phyloP scores from a whole-genome alignment of 225 moss, liverwort and hornwort genomes.

The Thuidium tamariscinum region DNA sequence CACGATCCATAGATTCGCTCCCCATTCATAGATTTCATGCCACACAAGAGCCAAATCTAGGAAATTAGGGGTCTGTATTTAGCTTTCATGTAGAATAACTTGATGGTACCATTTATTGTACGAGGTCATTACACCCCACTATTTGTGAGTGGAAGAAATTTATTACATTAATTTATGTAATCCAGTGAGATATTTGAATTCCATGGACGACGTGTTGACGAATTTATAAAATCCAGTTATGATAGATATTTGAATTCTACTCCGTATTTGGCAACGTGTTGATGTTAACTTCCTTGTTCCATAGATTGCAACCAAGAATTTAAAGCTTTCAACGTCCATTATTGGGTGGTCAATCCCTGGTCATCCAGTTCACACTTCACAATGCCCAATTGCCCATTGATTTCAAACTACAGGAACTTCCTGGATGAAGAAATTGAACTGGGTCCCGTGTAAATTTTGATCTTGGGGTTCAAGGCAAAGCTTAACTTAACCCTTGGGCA shows the following conservation, averaged over 20 bases:
- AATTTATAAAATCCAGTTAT: background rate
- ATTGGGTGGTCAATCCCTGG: background rate
- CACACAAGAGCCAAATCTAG: background rate
- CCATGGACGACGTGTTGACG: background rate
- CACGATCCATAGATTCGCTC: background rate
- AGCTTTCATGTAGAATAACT: background rate
- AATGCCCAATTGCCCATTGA: too few relatives aligned
- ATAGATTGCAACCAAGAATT: background rate
- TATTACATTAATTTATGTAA: background rate
- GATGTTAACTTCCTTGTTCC: background rate
- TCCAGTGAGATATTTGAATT: background rate
- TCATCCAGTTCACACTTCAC: background rate
- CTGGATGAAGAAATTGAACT: background rate
- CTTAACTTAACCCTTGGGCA: too few relatives aligned
- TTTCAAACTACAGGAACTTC: background rate
- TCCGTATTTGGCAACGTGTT: background rate
- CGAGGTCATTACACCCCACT: background rate
- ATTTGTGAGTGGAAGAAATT: background rate
- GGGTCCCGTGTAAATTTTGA: background rate
- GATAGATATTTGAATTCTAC: background rate
- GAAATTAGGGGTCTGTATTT: background rate
- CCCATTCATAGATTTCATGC: background rate
- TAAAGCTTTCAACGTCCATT: background rate
- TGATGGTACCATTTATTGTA: background rate
- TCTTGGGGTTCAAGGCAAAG: background rate